Percentiles rank a stretch among this genome's conserved stretches.
Conservation (phyloP, 495 filamentous ascomycete species). For the Penicillium canariense region DNA sequence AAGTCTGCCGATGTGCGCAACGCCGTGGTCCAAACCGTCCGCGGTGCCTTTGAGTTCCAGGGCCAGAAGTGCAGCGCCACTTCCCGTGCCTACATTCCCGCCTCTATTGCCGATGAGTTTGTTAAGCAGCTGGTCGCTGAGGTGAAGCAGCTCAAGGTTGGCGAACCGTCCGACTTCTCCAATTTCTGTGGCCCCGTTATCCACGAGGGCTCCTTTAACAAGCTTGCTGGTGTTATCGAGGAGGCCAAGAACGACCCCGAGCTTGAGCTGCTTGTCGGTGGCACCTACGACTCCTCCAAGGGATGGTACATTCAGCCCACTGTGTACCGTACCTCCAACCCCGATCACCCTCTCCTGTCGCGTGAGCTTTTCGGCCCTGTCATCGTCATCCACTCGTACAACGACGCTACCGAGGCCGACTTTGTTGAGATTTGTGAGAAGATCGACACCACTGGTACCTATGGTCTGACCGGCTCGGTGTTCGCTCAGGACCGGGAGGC, state of each 20-base stretch:
- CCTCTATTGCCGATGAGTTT: slow-evolving; percentile 68
- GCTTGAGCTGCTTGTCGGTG: slow-evolving; percentile 59
- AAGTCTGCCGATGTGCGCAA: slow-evolving; percentile 70
- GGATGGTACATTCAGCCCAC: slow-evolving; percentile 70
- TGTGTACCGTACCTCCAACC: slow-evolving; percentile 63
- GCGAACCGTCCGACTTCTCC: slow-evolving; percentile 64
- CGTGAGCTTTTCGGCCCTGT: slow-evolving; percentile 66
- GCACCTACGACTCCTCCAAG: slow-evolving; percentile 55
- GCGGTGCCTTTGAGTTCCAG: slow-evolving; percentile 83
- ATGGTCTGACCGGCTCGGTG: slow-evolving; percentile 76
- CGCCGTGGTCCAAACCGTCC: slow-evolving; percentile 73
- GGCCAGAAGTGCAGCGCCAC: slow-evolving; percentile 88
- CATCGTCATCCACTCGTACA: slow-evolving; percentile 59
- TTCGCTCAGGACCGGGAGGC: slow-evolving; percentile 72
- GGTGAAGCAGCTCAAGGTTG: slow-evolving; percentile 63
- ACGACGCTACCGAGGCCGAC: slow-evolving; percentile 50
- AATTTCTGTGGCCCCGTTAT: slow-evolving; percentile 60
- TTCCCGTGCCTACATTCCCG: slow-evolving; percentile 70
- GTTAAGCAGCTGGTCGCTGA: slow-evolving; percentile 59
- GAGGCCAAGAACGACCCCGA: slow-evolving; percentile 60
- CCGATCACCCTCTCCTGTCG: slow-evolving; percentile 58
- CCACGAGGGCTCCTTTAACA: slow-evolving; percentile 54
- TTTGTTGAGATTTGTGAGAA: slow-evolving; percentile 51
- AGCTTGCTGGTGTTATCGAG: slow-evolving; percentile 55
- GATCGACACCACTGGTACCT: slow-evolving; percentile 66